These are phyloP conservation scores for Begonia fuchsioides DNA, from an alignment of 306 rosid species.

Conservation along the genomic window DNA sequence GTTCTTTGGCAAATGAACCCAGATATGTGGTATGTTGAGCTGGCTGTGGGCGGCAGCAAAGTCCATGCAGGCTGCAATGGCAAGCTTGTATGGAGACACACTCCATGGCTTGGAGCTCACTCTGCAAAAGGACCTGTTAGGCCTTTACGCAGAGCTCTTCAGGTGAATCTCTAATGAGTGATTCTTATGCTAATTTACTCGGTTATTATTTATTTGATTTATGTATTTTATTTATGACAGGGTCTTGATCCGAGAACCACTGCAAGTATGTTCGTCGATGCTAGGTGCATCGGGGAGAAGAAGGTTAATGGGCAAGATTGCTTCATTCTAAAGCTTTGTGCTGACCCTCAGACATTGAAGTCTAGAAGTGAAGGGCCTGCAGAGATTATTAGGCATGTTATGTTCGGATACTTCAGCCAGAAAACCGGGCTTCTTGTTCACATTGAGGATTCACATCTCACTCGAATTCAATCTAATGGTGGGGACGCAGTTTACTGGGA, in stretches of 20 bases:
- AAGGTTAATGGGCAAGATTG: slow-evolving; percentile 88
- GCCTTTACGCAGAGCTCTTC: slow-evolving; percentile 94
- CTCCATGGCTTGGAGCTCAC: slow-evolving; percentile 97
- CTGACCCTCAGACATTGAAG: slow-evolving; percentile 80
- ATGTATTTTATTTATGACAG: slow-evolving; percentile 21
- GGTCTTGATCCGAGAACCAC: slow-evolving; percentile 97
- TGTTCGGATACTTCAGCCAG: slow-evolving; percentile 96
- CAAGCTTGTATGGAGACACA: slow-evolving; percentile 95
- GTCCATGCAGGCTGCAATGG: slow-evolving; percentile 99
- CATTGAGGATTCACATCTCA: slow-evolving; percentile 93
- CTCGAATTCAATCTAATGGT: slow-evolving; percentile 81
- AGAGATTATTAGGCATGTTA: slow-evolving; percentile 83
- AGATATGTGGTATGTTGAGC: slow-evolving; percentile 99
- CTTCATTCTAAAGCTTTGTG: slow-evolving; percentile 88
- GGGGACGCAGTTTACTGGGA: slow-evolving; percentile 98
- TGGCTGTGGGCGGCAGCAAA: slow-evolving; percentile 85
- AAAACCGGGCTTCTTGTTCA: slow-evolving; percentile 89
- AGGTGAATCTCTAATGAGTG: slow-evolving; percentile 25
- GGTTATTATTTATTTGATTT: background rate
- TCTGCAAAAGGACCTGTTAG: slow-evolving; percentile 94
- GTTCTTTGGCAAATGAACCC: slow-evolving; percentile 99
- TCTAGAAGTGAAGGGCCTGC: slow-evolving; percentile 96
- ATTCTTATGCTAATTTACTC: background rate
- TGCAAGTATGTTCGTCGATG: slow-evolving; percentile 73
- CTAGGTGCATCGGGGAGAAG: slow-evolving; percentile 93